Evolutionary conservation across 257 asterid genomes (phyloP).

Genomic region (Forsythia suspensa): DNA sequence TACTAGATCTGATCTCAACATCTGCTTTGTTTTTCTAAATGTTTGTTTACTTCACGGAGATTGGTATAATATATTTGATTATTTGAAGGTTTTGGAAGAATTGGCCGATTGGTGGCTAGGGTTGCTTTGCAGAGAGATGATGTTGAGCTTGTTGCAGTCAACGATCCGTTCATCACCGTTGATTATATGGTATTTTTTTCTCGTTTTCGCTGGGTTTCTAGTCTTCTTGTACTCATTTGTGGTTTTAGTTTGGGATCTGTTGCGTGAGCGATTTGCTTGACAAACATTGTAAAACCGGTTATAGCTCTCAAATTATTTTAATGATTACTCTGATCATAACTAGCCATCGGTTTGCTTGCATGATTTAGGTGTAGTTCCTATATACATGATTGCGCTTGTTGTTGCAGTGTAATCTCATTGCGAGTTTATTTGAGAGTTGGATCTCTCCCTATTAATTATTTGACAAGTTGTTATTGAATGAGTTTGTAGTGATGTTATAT

Average conservation of each 20-base stretch:
- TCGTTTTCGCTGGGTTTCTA: neutral
- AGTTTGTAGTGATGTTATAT: neutral
- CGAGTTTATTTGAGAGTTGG: neutral
- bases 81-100: conserved; percentile 40
- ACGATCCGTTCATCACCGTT: conserved; percentile 39
- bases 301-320: neutral
- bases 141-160: conserved; percentile 39
- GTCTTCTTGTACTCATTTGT: neutral
- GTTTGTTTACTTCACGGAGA: neutral
- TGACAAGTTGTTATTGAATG: neutral
- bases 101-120: conserved; percentile 40
- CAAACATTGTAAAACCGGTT: neutral
- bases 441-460: neutral
- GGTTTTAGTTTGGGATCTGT: neutral
- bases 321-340: neutral
- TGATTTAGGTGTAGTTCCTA: neutral
- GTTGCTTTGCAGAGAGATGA: conserved; percentile 38
- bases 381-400: neutral
- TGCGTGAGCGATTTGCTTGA: neutral
- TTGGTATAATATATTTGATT: neutral
- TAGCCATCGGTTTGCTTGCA: neutral
- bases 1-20: conserved; percentile 26
- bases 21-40: neutral
- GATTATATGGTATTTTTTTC: conserved; percentile 32
- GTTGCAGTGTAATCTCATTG: neutral